Evolutionary conservation across 345 rosid genomes (phyloP), one percentile per base, ranked within the genome.

Genomic region (Sisymbrium altissimum): DNA sequence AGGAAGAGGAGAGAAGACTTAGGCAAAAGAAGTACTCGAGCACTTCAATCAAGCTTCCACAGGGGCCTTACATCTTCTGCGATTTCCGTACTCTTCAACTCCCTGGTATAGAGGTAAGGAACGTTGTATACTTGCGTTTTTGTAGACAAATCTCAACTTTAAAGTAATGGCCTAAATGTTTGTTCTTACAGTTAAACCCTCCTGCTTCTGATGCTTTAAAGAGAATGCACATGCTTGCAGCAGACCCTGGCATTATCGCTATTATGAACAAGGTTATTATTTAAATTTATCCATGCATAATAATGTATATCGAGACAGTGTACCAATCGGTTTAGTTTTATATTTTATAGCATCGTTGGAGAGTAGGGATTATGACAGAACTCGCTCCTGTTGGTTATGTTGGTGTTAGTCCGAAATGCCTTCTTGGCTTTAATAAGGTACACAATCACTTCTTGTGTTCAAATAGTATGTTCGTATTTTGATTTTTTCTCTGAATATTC

Each of bases 301-400:
- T n/a, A n/a, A n/a, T n/a, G n/a, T 49, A 49, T 39, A 54, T 72
- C 3, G 50, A 52, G 15, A 30, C 68, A 60, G 2, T 41, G 41
- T 78, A 71, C 66, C 67, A 32, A 40, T 72, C 14, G 35, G 48
- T 14, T 14, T 58, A 6, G 3, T 35, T 27, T 46, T 27, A 23
- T 35, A 7, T 3, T 49, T 18, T 65, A 27, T 81, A 94, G 99
- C 96, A 88, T 85, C 86, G 71, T 3, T 95, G 99, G 98, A 86
- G 85, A 9, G 86, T 92, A 9, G 96, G 90, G 74, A 82, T 88
- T 60, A 87, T 95, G 99, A 89, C 98, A 2, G 99, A 95, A 86
- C 81, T 92, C 79, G 99, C 99, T 40, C 99, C 99, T 10, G 87
- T 92, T 80, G 99, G 99, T 75, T 90, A 92, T 81, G 99, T 95